Evolutionary conservation across 768 basidiomycete genomes (phyloP).

Genomic region (Mycena kentingensis): DNA sequence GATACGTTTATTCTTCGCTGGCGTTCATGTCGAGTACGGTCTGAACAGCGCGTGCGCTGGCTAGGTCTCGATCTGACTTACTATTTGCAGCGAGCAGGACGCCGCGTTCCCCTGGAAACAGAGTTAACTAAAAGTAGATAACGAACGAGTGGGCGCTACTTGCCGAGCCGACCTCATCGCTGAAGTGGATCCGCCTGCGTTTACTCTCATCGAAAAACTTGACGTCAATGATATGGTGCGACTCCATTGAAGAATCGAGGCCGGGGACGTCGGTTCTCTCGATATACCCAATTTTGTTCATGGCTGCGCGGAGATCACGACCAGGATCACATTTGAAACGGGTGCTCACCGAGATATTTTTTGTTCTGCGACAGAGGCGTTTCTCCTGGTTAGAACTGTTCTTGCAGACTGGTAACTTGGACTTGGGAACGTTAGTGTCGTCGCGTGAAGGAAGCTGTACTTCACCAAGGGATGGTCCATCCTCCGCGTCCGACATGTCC

Average conservation of each 20-base stretch:
- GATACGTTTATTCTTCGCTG: slow-evolving; percentile 79
- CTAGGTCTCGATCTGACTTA: slow-evolving; percentile 63
- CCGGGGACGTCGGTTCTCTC: slow-evolving; percentile 86
- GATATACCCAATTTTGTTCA: slow-evolving; percentile 91
- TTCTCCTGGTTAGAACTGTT: slow-evolving; percentile 89
- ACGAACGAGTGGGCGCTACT: slow-evolving; percentile 15
- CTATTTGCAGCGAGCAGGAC: slow-evolving; percentile 81
- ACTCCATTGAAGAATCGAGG: too few species aligned
- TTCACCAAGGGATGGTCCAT: slow-evolving; percentile 87
- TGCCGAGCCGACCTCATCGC: slow-evolving; percentile 83
- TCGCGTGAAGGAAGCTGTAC: slow-evolving; percentile 19
- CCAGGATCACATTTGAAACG: neutral
- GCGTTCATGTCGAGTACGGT: slow-evolving; percentile 80
- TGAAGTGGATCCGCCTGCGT: slow-evolving; percentile 82
- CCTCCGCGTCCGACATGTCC: slow-evolving; percentile 52
- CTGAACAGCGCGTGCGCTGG: slow-evolving; percentile 79
- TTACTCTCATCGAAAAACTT: slow-evolving; percentile 90
- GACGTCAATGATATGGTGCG: slow-evolving; percentile 86
- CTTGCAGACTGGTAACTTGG: slow-evolving; percentile 89
- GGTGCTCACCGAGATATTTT: slow-evolving; percentile 77
- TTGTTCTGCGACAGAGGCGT: slow-evolving; percentile 86
- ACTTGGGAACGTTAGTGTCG: slow-evolving; percentile 45
- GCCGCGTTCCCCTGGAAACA: slow-evolving; percentile 79
- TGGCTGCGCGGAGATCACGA: slow-evolving; percentile 53
- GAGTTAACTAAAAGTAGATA: neutral